Evolutionary conservation across 2,329 filamentous ascomycete species (phyloP), one percentile per base, ranked within the genome.

Genomic region (Zymoseptoria pseudotritici): DNA sequence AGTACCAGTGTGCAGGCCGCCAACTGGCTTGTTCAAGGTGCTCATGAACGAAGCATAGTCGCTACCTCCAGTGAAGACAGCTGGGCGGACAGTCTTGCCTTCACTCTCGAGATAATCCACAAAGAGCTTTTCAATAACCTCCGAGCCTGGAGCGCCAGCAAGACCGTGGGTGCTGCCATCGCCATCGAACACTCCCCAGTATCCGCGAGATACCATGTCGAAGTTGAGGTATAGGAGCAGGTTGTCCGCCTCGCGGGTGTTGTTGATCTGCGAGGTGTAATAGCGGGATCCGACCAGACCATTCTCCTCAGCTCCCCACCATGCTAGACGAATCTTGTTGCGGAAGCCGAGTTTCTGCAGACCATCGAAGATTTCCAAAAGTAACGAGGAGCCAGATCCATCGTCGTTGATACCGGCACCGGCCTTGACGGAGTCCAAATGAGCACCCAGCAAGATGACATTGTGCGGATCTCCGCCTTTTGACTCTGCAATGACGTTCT

Each of bases 401-500:
- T 76, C 70, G 61, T 76, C 74, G 64, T 76, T 76, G 65, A 76
- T 75, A 10, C 74, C 74, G 2, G 74, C 72, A 2, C 74, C 73
- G 8, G 65, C 69, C 3, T 61, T 62, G 1, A 75, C 72, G 10
- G 69, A 72, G 59, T 76, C 74, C 3, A 70, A 69, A 62, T 76
- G 74, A 6, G 70, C 74, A n/a, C 73, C 74, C 13, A 86, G 72
- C 57, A 83, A 79, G 54, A 86, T 75, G 26, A 82, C 76, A 67
- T 85, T 84, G 62, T 82, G 72, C 13, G 80, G 78, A 69, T 86
- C 81, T 50, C 84, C 84, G 9, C 72, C 73, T 62, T 79, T 81
- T 10, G 83, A 83, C 66, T 84, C 80, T 3, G 84, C 85, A 62
- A 86, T 79, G 26, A 87, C 77, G 65, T 87, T 86, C 71, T 75